A percentile compares a stretch with the other conserved stretches of the same genome.
phyloP scores from a whole-genome alignment of 2,329 filamentous ascomycete genomes.

The Calonectria fujianensis region DNA sequence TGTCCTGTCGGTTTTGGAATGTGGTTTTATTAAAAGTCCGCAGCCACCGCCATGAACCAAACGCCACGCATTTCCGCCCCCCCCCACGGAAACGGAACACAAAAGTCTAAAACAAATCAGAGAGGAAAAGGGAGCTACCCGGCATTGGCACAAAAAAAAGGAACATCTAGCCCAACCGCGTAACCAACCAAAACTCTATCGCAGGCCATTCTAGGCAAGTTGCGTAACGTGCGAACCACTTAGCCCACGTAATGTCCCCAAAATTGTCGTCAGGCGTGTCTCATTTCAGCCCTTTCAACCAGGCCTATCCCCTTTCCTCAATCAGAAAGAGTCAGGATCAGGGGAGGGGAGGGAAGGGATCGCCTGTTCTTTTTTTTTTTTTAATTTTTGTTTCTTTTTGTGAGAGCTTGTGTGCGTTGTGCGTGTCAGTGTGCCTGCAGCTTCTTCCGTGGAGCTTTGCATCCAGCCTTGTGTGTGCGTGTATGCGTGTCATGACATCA shows the following conservation, averaged over 20 bases:
- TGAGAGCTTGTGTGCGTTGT: not conserved
- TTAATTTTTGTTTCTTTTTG: not conserved
- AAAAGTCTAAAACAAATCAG: constrained; percentile 1
- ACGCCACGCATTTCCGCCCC: constrained; percentile 19
- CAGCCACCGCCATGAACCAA: constrained; percentile 7
- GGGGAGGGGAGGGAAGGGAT: not conserved
- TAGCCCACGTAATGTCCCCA: constrained; percentile 20
- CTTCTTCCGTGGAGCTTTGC: not conserved
- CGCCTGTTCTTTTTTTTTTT: not conserved
- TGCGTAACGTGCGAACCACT: constrained; percentile 1
- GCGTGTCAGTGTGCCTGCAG: not conserved
- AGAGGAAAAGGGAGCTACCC: not conserved
- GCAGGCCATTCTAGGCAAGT: not conserved
- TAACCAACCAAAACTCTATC: constrained; percentile 17
- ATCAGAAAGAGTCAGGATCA: not conserved
- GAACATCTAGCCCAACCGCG: not conserved
- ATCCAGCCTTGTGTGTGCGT: not conserved
- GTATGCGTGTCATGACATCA: not conserved
- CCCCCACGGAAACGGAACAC: not conserved
- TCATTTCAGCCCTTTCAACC: not conserved
- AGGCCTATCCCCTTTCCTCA: not conserved
- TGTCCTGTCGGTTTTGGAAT: not conserved
- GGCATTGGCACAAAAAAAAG: not conserved
- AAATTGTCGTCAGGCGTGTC: not conserved
- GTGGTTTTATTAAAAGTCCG: not conserved